These are phyloP conservation scores for Cladosporium sp. DNA, from an alignment of 2,329 filamentous ascomycete species.

Conservation along the genomic window DNA sequence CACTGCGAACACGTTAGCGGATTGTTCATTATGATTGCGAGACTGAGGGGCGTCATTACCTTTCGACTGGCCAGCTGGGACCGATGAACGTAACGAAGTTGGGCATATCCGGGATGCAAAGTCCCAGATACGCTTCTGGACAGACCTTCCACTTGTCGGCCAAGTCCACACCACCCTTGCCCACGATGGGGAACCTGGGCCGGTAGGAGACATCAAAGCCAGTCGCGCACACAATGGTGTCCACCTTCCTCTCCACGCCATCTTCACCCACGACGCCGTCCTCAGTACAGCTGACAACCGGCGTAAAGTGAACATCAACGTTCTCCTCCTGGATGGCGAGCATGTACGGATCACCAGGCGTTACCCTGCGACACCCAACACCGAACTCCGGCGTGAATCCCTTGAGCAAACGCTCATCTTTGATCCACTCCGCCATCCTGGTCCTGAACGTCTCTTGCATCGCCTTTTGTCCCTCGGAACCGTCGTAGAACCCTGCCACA, in stretches of 20 bases:
- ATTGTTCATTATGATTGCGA: neutral
- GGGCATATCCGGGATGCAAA: constrained; percentile 45
- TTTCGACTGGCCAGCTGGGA: constrained; percentile 35
- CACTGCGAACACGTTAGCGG: neutral
- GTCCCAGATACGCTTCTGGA: constrained; percentile 44
- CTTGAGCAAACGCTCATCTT: constrained; percentile 51
- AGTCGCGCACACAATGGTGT: constrained; percentile 49
- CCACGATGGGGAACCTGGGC: constrained; percentile 47
- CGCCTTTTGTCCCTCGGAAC: constrained; percentile 42
- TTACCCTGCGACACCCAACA: constrained; percentile 49
- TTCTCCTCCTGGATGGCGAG: constrained; percentile 51
- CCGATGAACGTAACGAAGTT: constrained; percentile 46
- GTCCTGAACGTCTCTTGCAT: constrained; percentile 41
- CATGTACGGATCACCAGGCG: constrained; percentile 55
- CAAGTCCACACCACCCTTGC: constrained; percentile 42
- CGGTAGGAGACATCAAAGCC: constrained; percentile 48
- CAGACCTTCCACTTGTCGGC: constrained; percentile 42
- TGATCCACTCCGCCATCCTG: constrained; percentile 54
- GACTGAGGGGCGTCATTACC: neutral
- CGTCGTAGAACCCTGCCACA: constrained; percentile 50
- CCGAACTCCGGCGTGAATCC: constrained; percentile 50
- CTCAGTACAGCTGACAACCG: constrained; percentile 47
- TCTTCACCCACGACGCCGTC: constrained; percentile 48
- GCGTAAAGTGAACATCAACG: constrained; percentile 53
- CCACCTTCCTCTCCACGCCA: constrained; percentile 43